These are phyloP conservation scores for Salisapilia sapeloensis DNA, from an alignment of 352 stramenopile genomes.

Conservation along the genomic window DNA sequence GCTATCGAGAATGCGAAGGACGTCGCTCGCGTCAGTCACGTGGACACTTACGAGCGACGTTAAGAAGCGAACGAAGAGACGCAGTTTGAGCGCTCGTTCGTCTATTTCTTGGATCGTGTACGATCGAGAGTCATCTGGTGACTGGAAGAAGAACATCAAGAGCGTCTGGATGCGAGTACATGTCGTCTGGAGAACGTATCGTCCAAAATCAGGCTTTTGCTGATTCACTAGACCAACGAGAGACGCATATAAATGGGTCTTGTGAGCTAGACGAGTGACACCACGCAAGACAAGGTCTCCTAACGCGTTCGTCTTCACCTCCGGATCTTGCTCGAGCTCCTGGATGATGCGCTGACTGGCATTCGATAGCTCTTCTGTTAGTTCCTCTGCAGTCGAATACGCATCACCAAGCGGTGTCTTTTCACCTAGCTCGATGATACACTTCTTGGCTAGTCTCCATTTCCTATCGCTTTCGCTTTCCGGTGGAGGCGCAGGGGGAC, in stretches of 20 bases:
- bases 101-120: conserved; percentile 10
- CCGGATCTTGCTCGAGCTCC: conserved; percentile 35
- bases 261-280: conserved; percentile 32
- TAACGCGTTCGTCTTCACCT: conserved; percentile 44
- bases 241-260: conserved; percentile 53
- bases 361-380: conserved; percentile 23
- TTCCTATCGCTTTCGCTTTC: conserved; percentile 51
- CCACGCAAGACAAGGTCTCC: conserved; percentile 31
- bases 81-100: conserved; percentile 25
- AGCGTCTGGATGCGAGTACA: conserved; percentile 29
- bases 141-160: conserved; percentile 33
- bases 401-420: conserved; percentile 6
- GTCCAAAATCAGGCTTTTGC: conserved; percentile 31
- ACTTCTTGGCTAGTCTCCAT: conserved; percentile 63
- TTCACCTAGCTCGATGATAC: conserved; percentile 49
- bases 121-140: conserved; percentile 3
- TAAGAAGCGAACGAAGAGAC: conserved; percentile 46
- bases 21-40: conserved; percentile 40
- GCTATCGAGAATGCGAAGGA: conserved; percentile 38
- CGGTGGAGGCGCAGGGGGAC: conserved; percentile 4
- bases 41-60: conserved; percentile 30
- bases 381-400: conserved; percentile 8
- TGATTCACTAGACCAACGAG: conserved; percentile 53
- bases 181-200: conserved; percentile 19
- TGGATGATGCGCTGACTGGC: conserved; percentile 17